Conservation (phyloP, 148 eudicot genomes). For the Silene conica region DNA sequence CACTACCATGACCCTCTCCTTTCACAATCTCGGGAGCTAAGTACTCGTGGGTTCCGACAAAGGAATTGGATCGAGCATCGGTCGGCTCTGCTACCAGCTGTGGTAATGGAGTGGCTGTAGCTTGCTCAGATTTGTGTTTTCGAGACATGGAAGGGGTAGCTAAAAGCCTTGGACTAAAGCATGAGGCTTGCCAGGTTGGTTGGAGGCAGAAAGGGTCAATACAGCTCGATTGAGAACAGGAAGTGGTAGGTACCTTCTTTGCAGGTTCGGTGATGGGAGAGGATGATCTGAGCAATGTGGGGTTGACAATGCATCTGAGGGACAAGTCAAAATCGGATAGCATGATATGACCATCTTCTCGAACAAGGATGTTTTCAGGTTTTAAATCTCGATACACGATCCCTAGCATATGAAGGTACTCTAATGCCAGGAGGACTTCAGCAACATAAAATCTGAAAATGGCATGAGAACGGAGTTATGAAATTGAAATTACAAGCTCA, state of each 20-base stretch:
- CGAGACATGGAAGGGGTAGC: conserved; percentile 38
- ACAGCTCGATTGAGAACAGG: conserved; percentile 63
- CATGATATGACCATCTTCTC: conserved; percentile 91
- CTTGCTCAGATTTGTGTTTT: conserved; percentile 51
- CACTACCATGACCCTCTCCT: conserved; percentile 90
- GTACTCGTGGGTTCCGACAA: conserved; percentile 92
- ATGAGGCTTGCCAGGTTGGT: conserved; percentile 65
- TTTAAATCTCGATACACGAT: conserved; percentile 82
- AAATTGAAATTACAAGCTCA: neutral
- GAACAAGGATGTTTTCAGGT: conserved; percentile 69
- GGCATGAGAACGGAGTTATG: conserved; percentile 6
- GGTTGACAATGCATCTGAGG: conserved; percentile 54
- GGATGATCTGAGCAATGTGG: conserved; percentile 47
- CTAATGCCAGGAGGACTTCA: conserved; percentile 77
- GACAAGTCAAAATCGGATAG: conserved; percentile 81
- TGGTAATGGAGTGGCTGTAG: conserved; percentile 46
- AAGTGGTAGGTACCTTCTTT: conserved; percentile 33
- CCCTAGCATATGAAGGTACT: conserved; percentile 87
- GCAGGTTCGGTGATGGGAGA: conserved; percentile 33
- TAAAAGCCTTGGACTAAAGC: conserved; percentile 60
- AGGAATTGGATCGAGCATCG: conserved; percentile 75
- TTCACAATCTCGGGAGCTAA: conserved; percentile 85
- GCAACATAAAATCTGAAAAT: conserved; percentile 68
- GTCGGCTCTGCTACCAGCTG: conserved; percentile 73
- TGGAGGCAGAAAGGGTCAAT: conserved; percentile 73